These are phyloP conservation scores for Ogataea haglerorum DNA, from an alignment of 805 yeast genomes.

Conservation along the genomic window DNA sequence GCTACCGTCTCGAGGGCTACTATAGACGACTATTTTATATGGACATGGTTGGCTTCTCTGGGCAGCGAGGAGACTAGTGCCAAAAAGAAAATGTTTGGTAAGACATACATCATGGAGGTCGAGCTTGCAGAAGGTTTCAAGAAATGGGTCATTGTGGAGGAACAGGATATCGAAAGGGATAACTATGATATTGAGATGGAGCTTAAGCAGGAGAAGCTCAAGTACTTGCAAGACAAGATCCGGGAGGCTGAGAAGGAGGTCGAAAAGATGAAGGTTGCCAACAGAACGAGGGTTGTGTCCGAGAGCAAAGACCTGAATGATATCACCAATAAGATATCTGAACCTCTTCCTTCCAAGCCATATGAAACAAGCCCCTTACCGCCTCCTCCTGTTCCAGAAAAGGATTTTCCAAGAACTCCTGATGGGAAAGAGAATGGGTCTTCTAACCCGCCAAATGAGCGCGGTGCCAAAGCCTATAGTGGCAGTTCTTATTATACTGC, in stretches of 20 bases:
- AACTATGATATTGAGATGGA: constrained; percentile 36
- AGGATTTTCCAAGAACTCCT: constrained; percentile 6
- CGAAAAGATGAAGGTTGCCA: constrained; percentile 15
- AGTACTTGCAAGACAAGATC: constrained; percentile 28
- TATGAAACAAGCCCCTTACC: constrained; percentile 3
- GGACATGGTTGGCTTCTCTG: constrained; percentile 85
- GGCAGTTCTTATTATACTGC: constrained; percentile 10
- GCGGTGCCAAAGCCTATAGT: constrained; percentile 5
- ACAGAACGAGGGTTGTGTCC: constrained; percentile 14
- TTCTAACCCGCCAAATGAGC: neutral
- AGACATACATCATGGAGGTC: constrained; percentile 78
- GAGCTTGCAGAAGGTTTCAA: constrained; percentile 70
- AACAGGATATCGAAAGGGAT: constrained; percentile 46
- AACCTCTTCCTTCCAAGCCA: constrained; percentile 13
- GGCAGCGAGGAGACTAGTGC: constrained; percentile 68
- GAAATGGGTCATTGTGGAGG: constrained; percentile 77
- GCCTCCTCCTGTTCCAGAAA: constrained; percentile 5
- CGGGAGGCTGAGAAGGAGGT: constrained; percentile 29
- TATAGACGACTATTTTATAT: constrained; percentile 82
- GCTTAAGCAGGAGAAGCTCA: constrained; percentile 32
- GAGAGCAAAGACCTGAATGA: constrained; percentile 11
- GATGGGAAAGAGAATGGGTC: constrained; percentile 4
- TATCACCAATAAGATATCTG: constrained; percentile 15
- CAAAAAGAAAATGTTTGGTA: constrained; percentile 70
- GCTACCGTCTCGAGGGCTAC: constrained; percentile 58